Evolutionary conservation across 73 alveolate species (phyloP).

Genomic region (Paramecium primaurelia): DNA sequence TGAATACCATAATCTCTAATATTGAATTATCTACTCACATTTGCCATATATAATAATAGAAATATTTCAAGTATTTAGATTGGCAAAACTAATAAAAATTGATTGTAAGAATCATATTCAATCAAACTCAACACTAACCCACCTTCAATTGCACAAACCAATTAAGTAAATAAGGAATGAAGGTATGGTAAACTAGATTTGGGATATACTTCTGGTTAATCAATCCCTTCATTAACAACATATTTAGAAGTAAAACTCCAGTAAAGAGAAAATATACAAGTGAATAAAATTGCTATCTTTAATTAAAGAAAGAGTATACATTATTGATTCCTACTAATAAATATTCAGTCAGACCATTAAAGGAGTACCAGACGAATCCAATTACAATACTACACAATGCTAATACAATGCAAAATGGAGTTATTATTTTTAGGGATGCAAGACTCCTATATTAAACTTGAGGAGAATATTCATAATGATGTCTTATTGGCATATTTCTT

Average conservation of each 20-base stretch:
- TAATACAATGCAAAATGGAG: background rate
- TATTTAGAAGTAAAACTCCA: background rate
- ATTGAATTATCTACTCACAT: background rate
- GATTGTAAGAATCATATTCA: background rate
- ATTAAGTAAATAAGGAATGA: background rate
- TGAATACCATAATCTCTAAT: background rate
- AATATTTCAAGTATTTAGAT: background rate
- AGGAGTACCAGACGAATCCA: background rate
- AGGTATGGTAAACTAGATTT: background rate
- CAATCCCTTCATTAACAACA: background rate
- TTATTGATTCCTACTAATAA: background rate
- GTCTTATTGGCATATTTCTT: background rate
- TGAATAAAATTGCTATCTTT: background rate
- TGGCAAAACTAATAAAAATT: background rate
- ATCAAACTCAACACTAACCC: background rate
- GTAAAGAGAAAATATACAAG: background rate
- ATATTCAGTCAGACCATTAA: background rate
- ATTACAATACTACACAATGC: background rate
- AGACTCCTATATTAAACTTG: background rate
- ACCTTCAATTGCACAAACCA: background rate
- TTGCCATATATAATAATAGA: background rate
- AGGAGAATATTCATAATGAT: background rate
- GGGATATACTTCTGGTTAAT: background rate
- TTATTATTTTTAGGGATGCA: background rate
- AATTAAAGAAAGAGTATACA: background rate